Conservation (phyloP, 2,329 filamentous ascomycete species). For the Parafenestella ontariensis region DNA sequence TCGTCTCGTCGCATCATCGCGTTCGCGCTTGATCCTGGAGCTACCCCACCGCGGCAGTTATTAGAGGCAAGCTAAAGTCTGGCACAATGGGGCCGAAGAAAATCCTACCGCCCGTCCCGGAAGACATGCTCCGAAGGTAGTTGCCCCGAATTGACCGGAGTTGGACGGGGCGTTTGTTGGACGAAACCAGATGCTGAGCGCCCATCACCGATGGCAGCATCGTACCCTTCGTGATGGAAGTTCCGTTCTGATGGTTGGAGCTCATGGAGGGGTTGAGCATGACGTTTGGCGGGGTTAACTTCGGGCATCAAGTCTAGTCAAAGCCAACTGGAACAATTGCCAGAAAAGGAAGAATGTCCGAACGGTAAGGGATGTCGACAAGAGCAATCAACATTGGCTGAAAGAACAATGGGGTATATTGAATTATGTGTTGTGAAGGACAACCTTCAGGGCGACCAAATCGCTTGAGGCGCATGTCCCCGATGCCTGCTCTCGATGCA, state of each 20-base stretch:
- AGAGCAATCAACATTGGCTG: neutral
- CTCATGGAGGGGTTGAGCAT: conserved; percentile 15
- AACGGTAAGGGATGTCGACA: too few relatives aligned
- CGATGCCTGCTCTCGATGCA: neutral
- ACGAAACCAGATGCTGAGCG: neutral
- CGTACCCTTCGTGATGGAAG: neutral
- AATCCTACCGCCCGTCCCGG: conserved; percentile 4
- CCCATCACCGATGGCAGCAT: neutral
- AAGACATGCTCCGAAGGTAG: conserved; percentile 1
- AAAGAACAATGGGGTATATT: conserved; percentile 6
- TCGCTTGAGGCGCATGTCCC: neutral
- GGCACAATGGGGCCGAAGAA: conserved; percentile 14
- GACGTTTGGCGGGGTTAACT: conserved; percentile 28
- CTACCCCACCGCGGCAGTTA: conserved; percentile 50
- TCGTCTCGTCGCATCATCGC: conserved; percentile 11
- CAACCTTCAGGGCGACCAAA: too few relatives aligned
- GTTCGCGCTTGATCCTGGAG: conserved; percentile 14
- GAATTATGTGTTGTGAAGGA: neutral
- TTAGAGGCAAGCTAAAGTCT: conserved; percentile 18
- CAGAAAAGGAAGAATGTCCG: neutral
- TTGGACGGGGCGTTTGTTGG: neutral
- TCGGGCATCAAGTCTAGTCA: neutral
- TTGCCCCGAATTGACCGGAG: neutral
- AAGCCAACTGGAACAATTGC: neutral
- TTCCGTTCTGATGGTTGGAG: neutral